A percentile compares a stretch with the other conserved stretches of the same genome.
These are phyloP conservation scores for Grosmannia clavigera DNA, from an alignment of 2,329 filamentous ascomycete species.

Conservation along the genomic window DNA sequence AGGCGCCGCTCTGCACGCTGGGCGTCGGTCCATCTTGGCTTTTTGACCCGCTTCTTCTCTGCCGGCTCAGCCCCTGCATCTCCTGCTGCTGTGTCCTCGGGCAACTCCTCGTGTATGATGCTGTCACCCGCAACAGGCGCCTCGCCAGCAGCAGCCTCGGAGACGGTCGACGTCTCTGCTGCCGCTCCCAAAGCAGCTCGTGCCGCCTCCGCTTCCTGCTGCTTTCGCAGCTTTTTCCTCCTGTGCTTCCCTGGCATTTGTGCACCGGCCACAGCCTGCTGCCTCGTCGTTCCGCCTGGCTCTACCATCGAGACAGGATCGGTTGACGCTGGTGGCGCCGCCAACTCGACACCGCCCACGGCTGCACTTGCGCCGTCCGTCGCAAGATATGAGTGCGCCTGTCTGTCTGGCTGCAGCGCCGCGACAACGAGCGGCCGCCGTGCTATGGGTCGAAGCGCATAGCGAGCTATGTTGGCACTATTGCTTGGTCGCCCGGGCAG, in stretches of 20 bases:
- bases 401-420: background rate
- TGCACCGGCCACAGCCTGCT: background rate
- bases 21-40: background rate
- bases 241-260: conserved; percentile 9
- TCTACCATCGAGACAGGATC: background rate
- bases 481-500: background rate
- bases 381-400: background rate
- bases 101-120: too few relatives aligned
- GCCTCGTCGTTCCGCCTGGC: background rate
- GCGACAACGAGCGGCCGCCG: background rate
- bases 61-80: background rate
- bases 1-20: background rate
- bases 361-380: too few relatives aligned
- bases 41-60: background rate
- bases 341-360: background rate
- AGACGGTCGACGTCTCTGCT: too few relatives aligned
- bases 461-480: background rate
- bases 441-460: background rate
- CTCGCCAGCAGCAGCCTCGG: too few relatives aligned
- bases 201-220: conserved; percentile 1
- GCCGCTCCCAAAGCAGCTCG: background rate
- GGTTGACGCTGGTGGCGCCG: too few relatives aligned
- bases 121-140: too few relatives aligned
- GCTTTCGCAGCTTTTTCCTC: conserved; percentile 7
- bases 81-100: background rate